Evolutionary conservation across 2,329 filamentous ascomycete species (phyloP), one percentile per base, ranked within the genome.

Genomic region (Beauveria brongniartii): DNA sequence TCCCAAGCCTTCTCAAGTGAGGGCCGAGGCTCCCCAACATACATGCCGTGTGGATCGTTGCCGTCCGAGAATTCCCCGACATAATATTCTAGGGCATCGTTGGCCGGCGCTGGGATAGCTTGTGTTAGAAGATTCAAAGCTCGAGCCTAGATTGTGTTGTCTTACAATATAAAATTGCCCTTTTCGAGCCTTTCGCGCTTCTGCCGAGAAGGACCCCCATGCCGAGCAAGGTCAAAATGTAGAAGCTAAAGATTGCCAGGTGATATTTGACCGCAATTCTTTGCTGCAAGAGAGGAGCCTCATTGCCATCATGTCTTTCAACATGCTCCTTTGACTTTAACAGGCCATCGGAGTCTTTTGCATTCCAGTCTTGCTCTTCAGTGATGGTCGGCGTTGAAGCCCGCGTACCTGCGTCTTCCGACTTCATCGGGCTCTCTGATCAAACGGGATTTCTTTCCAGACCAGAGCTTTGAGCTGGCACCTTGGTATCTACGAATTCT

Each of bases 1-100:
- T 41, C 16, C 59, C 59, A 61, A 5, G 59, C 52, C 34, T 58
- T 61, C 37, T 61, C 59, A 5, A 61, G 59, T n/a, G 52, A 55
- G 3, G 53, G 59, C 20, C 59, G 59, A n/a, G 59, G 59, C 22
- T 50, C 34, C 10, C 59, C 59, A n/a, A 61, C 59, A n/a, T 43
- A 61, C 26, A 44, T 57, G n/a, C 59, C 59, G 37, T 55, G 46
- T 1, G 54, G 52, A 14, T 55, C 59, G 14, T 61, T 55, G 24
- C 47, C 52, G 34, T 56, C 59, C 20, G 52, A 44, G 7, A 61
- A 61, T 28, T 56, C 52, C 6, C 52, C 52, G 4, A 61, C 46
- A 16, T 61, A 55, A 10, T 56, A 61, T 28, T 61, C 59, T 5
- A 61, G 9, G 22, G 59, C 59, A 5, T 56, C 52, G 18, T 61